Evolutionary conservation across 2,329 filamentous ascomycete genomes (phyloP).

Genomic region (Penicillium verrucosum): DNA sequence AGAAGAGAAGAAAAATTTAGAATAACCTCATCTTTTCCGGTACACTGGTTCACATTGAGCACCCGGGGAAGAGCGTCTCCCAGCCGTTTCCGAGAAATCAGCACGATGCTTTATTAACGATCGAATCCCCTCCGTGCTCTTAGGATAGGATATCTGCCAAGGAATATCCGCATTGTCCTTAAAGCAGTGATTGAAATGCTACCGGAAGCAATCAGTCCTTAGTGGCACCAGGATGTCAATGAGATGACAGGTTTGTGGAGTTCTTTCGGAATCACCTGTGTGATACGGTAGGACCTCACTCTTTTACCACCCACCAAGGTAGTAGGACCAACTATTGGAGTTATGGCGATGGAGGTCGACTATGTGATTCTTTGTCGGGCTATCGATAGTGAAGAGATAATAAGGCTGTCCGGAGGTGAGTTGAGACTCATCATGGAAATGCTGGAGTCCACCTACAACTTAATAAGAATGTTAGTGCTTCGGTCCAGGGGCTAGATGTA

Average conservation of each 20-base stretch:
- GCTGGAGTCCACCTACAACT: not conserved
- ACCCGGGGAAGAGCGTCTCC: not conserved
- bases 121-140: not conserved
- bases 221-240: not conserved
- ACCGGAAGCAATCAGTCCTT: not conserved
- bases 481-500: not conserved
- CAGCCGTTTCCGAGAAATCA: not conserved
- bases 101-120: not conserved
- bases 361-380: conserved; percentile 25
- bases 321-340: conserved; percentile 50
- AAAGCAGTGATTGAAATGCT: not conserved
- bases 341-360: conserved; percentile 38
- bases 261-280: not conserved
- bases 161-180: not conserved
- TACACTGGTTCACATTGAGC: not conserved
- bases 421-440: conserved; percentile 7
- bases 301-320: conserved; percentile 60
- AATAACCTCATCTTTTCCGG: not conserved
- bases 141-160: not conserved
- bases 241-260: not conserved
- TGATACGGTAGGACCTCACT: not conserved
- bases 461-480: not conserved
- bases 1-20: not conserved
- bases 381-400: conserved; percentile 17
- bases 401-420: conserved; percentile 19